Conservation (phyloP, 805 yeast species). For the Hanseniaspora nectarophila region DNA sequence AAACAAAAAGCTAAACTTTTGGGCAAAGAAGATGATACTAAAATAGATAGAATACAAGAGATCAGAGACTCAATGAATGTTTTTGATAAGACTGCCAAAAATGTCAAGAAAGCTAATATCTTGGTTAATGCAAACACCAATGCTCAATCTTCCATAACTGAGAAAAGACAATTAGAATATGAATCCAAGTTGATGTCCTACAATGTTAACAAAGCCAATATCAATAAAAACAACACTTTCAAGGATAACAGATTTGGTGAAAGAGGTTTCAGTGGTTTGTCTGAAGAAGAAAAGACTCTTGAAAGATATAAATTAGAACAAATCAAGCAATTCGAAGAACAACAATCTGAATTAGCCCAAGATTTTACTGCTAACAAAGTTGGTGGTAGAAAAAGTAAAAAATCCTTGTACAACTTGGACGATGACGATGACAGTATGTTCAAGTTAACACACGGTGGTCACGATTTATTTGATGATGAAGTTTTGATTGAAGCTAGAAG, state of each 20-base stretch:
- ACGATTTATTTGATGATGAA: slow-evolving; percentile 48
- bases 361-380: slow-evolving; percentile 19
- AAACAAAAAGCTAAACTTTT: slow-evolving; percentile 36
- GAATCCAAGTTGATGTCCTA: slow-evolving; percentile 36
- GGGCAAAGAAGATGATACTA: slow-evolving; percentile 59
- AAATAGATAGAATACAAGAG: slow-evolving; percentile 39
- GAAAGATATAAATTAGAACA: slow-evolving; percentile 60
- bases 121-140: slow-evolving; percentile 60
- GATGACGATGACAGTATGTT: slow-evolving; percentile 41
- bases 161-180: slow-evolving; percentile 47
- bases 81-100: slow-evolving; percentile 65
- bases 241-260: slow-evolving; percentile 91
- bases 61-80: slow-evolving; percentile 82
- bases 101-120: slow-evolving; percentile 49
- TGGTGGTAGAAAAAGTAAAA: slow-evolving; percentile 26
- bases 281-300: slow-evolving; percentile 88
- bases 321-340: slow-evolving; percentile 40
- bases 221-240: slow-evolving; percentile 66
- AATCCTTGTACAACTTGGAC: slow-evolving; percentile 60
- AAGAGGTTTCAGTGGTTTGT: slow-evolving; percentile 43
- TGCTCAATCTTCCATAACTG: slow-evolving; percentile 57
- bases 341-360: slow-evolving; percentile 45
- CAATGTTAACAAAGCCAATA: slow-evolving; percentile 31
- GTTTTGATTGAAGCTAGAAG: slow-evolving; percentile 27
- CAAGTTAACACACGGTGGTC: slow-evolving; percentile 69